Conservation (phyloP, 306 rosid species). For the Malus fusca region DNA sequence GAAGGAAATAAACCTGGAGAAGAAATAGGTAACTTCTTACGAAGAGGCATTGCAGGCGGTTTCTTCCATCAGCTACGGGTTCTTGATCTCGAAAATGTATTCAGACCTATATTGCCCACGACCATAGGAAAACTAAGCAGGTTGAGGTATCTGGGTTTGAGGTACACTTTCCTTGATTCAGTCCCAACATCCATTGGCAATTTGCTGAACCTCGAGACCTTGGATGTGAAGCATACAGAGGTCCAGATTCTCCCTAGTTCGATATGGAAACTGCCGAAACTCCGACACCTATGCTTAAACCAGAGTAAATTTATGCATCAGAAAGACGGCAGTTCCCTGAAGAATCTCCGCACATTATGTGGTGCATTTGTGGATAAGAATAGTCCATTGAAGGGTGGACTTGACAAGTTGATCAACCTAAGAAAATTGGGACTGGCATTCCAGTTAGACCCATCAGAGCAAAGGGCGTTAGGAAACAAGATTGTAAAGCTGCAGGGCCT, state of each 20-base stretch:
- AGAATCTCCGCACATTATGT: slow-evolving; percentile 18
- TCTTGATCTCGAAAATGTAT: slow-evolving; percentile 20
- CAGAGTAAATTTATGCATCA: slow-evolving; percentile 11
- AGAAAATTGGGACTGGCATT: slow-evolving; percentile 26
- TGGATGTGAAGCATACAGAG: slow-evolving; percentile 33
- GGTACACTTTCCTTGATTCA: slow-evolving; percentile 26
- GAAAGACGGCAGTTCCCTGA: background rate
- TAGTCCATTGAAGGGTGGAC: slow-evolving; percentile 13
- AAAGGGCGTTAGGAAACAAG: background rate
- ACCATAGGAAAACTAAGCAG: background rate
- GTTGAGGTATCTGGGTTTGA: slow-evolving; percentile 26
- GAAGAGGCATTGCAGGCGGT: slow-evolving; percentile 6
- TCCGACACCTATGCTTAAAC: slow-evolving; percentile 20
- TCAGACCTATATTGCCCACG: slow-evolving; percentile 31
- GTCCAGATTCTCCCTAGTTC: slow-evolving; percentile 23
- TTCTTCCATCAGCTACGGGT: background rate
- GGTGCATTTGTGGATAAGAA: slow-evolving; percentile 26
- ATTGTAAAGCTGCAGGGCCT: slow-evolving; percentile 19
- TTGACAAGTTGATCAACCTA: slow-evolving; percentile 19
- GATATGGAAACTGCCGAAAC: slow-evolving; percentile 26
- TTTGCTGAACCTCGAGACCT: too few relatives aligned
- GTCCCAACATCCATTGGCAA: slow-evolving; percentile 24
- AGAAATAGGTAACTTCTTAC: slow-evolving; percentile 12
- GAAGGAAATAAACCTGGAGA: slow-evolving; percentile 32
- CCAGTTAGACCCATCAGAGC: slow-evolving; percentile 4